Percentiles rank a stretch among this genome's conserved stretches.
Conservation (phyloP, 768 basidiomycete genomes). For the Leccinum ochraceum region DNA sequence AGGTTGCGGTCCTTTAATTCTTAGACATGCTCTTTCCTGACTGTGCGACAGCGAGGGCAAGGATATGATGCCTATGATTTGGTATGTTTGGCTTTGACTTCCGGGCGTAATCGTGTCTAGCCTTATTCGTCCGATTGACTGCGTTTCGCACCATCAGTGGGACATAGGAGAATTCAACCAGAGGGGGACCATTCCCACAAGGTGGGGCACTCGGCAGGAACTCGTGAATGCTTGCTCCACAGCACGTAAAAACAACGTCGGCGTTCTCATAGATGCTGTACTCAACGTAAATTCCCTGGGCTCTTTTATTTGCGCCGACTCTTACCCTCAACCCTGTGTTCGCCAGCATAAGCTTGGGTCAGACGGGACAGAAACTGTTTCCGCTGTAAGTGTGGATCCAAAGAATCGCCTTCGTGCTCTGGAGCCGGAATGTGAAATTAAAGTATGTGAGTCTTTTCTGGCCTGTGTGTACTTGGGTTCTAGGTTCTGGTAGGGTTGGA, state of each 20-base stretch:
- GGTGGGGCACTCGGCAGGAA: conserved; percentile 89
- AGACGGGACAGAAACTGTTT: conserved; percentile 69
- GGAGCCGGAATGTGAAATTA: conserved; percentile 62
- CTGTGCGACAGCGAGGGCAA: conserved; percentile 52
- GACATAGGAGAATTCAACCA: conserved; percentile 85
- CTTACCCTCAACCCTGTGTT: conserved; percentile 15
- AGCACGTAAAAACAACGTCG: conserved; percentile 70
- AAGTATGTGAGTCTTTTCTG: conserved; percentile 43
- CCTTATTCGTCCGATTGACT: not conserved
- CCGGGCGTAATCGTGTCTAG: not conserved
- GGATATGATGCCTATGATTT: conserved; percentile 89
- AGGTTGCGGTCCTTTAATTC: conserved; percentile 36
- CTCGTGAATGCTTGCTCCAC: conserved; percentile 64
- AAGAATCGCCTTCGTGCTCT: conserved; percentile 63
- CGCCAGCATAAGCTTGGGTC: conserved; percentile 81
- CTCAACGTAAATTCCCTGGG: conserved; percentile 61
- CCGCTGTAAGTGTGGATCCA: conserved; percentile 69
- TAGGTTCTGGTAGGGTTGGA: conserved; percentile 63
- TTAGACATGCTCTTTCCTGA: conserved; percentile 12
- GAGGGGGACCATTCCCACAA: conserved; percentile 66
- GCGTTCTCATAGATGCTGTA: conserved; percentile 84
- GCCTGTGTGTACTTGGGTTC: not conserved
- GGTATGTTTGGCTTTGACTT: conserved; percentile 40
- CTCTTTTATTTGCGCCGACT: conserved; percentile 2
- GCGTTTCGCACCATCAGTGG: conserved; percentile 52